These are phyloP conservation scores for Colletotrichum falcatum DNA, from an alignment of 2,329 filamentous ascomycete genomes.

Conservation along the genomic window DNA sequence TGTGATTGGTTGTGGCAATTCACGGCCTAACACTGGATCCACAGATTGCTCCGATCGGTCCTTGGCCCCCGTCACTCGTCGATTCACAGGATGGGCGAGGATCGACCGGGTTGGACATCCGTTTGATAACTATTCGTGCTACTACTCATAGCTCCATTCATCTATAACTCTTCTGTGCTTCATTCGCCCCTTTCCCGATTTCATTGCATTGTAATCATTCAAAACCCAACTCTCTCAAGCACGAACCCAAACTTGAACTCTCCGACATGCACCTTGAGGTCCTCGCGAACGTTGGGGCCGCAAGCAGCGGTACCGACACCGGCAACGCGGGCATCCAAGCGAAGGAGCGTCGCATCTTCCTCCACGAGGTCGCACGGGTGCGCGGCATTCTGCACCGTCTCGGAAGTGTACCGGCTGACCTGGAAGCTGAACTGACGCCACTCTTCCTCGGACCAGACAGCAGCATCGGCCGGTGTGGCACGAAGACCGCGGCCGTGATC, in stretches of 20 bases:
- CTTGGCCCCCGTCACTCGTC: background rate
- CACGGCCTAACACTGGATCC: accelerated
- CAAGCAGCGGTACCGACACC: constrained; percentile 64
- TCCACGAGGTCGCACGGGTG: constrained; percentile 73
- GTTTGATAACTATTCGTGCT: background rate
- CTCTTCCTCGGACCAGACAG: constrained; percentile 51
- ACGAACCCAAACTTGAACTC: constrained; percentile 57
- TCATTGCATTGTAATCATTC: background rate
- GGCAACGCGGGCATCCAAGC: constrained; percentile 60
- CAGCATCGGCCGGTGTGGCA: constrained; percentile 45
- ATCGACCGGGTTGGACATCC: no score
- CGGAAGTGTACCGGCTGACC: constrained; percentile 64
- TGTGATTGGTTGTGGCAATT: accelerated
- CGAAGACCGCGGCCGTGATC: constrained; percentile 47
- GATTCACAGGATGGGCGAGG: background rate
- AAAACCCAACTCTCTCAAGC: constrained; percentile 49
- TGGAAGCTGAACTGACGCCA: constrained; percentile 63
- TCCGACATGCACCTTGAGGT: constrained; percentile 56
- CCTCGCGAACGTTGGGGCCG: constrained; percentile 60
- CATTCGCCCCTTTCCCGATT: background rate
- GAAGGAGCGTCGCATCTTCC: constrained; percentile 58
- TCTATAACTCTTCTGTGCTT: background rate
- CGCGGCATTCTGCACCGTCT: constrained; percentile 66
- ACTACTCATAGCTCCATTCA: constrained; percentile 6
- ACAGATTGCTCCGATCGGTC: background rate